phyloP scores from a whole-genome alignment of 768 basidiomycete genomes.

The Butyriboletus loyo region DNA sequence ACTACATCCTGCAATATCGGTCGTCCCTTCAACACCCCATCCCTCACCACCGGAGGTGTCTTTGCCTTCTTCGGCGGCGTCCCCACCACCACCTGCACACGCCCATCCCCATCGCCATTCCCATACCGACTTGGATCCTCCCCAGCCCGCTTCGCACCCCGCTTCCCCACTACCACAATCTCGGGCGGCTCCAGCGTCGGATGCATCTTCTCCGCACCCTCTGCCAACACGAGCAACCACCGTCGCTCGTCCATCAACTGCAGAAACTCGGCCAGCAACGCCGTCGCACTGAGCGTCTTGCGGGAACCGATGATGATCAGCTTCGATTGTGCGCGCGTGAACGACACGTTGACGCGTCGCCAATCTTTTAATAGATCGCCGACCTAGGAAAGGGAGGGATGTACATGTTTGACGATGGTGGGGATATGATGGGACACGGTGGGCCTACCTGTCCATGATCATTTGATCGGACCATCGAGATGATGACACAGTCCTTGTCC shows the following conservation, averaged over 20 bases:
- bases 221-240: slow-evolving; percentile 68
- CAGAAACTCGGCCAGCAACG: slow-evolving; percentile 74
- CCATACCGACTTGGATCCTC: not conserved
- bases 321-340: slow-evolving; percentile 90
- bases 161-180: slow-evolving; percentile 8
- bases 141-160: slow-evolving; percentile 13
- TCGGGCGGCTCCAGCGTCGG: slow-evolving; percentile 25
- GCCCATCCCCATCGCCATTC: not conserved
- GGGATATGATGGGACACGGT: not conserved
- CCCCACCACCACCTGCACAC: not conserved
- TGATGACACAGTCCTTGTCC: slow-evolving; percentile 93
- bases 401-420: not conserved
- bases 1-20: slow-evolving; percentile 62
- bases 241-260: slow-evolving; percentile 62
- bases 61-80: slow-evolving; percentile 37
- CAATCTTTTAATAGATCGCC: slow-evolving; percentile 95
- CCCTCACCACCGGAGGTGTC: slow-evolving; percentile 26
- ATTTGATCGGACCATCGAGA: slow-evolving; percentile 91
- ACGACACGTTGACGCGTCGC: slow-evolving; percentile 94
- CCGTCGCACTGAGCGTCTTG: slow-evolving; percentile 60
- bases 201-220: slow-evolving; percentile 55
- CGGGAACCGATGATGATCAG: slow-evolving; percentile 88
- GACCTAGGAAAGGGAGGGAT: slow-evolving; percentile 44
- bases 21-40: slow-evolving; percentile 51
- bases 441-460: slow-evolving; percentile 65